Percentiles rank a stretch among this genome's conserved stretches.
Evolutionary conservation across 306 rosid species (phyloP).

Genomic region (barrel medic (Medicago truncatula)): MtrunA17r5.0-ANR NC_053049.1:45014001-45014500

Average conservation of each 20-base stretch:
- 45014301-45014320: background rate
- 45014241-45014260: conserved; percentile 14
- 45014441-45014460: conserved; percentile 86
- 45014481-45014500: conserved; percentile 85
- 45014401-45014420: conserved; percentile 55
- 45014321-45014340: conserved; percentile 57
- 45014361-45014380: conserved; percentile 38
- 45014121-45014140: conserved; percentile 30
- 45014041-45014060: conserved; percentile 2
- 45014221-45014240: conserved; percentile 30
- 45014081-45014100: background rate
- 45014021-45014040: conserved; percentile 7
- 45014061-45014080: background rate
- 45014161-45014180: conserved; percentile 25
- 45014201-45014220: conserved; percentile 20
- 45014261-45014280: background rate
- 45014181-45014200: conserved; percentile 3
- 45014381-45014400: conserved; percentile 43
- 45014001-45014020: background rate
- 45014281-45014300: conserved; percentile 14
- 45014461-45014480: conserved; percentile 73
- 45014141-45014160: conserved; percentile 25
- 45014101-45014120: background rate
- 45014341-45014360: conserved; percentile 49
- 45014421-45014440: conserved; percentile 58